Evolutionary conservation across 2,329 filamentous ascomycete genomes (phyloP).

Genomic region (Ramichloridium luteum): DNA sequence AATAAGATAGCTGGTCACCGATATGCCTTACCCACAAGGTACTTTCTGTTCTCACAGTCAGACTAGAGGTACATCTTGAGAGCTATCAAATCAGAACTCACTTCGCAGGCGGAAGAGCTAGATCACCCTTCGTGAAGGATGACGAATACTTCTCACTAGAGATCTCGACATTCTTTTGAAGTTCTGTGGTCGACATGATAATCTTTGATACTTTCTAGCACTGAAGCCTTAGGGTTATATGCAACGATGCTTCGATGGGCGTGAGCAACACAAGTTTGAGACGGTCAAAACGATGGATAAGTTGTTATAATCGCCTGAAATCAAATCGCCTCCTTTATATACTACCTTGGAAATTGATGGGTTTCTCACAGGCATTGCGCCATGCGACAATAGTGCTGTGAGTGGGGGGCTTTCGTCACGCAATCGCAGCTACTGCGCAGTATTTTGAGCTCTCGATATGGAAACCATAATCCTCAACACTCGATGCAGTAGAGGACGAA

Average conservation of each 20-base stretch:
- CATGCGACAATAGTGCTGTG: conserved; percentile 4
- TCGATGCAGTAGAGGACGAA: too few species aligned
- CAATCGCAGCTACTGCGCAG: conserved; percentile 6
- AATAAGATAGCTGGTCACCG: conserved; percentile 5
- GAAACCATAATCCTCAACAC: too few species aligned
- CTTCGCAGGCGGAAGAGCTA: conserved; percentile 57
- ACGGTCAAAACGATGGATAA: too few species aligned
- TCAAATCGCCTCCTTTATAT: too few species aligned
- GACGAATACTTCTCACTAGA: conserved; percentile 47
- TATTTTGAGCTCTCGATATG: too few species aligned
- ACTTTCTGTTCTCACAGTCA: conserved; percentile 52
- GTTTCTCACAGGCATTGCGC: conserved; percentile 2
- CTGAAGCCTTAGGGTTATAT: too few species aligned
- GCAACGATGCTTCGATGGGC: too few species aligned
- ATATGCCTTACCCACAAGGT: conserved; percentile 44
- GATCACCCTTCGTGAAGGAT: conserved; percentile 52
- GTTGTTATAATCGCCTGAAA: too few species aligned
- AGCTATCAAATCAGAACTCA: too few species aligned
- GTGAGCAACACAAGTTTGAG: too few species aligned
- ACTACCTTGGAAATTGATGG: too few species aligned
- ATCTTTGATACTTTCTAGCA: too few species aligned
- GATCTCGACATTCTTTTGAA: conserved; percentile 43
- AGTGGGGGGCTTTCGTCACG: conserved; percentile 6
- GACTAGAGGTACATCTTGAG: conserved; percentile 43
- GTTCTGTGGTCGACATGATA: conserved; percentile 31